A percentile compares a stretch with the other conserved stretches of the same genome.
These are phyloP conservation scores for Neurospora sp. DNA, from an alignment of 495 filamentous ascomycete genomes.

Conservation along the genomic window DNA sequence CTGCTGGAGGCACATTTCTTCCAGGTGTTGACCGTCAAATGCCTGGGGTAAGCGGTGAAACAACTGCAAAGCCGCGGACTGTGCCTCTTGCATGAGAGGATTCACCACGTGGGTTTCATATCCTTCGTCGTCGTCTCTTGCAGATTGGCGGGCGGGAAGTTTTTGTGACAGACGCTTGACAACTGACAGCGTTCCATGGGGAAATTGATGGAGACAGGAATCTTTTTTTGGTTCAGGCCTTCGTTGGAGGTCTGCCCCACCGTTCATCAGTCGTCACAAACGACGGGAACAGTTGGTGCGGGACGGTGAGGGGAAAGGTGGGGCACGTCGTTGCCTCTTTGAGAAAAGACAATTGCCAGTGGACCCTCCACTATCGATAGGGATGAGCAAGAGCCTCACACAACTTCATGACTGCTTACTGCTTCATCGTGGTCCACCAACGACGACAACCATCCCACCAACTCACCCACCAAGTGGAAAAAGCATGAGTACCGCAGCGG, in stretches of 20 bases:
- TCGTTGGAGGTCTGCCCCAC: neutral
- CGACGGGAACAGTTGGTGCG: neutral
- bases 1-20: neutral
- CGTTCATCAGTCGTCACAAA: neutral
- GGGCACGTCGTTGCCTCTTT: neutral
- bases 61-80: neutral
- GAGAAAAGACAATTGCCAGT: neutral
- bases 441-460: neutral
- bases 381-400: neutral
- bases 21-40: neutral
- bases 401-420: neutral
- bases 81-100: neutral
- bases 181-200: neutral
- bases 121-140: neutral
- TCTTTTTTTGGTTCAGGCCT: neutral
- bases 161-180: neutral
- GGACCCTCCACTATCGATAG: neutral
- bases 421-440: neutral
- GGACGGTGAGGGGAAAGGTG: neutral
- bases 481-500: constrained; percentile 10
- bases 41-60: neutral
- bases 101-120: neutral
- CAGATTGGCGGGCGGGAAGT: neutral
- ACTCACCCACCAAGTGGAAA: neutral
- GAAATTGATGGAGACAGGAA: neutral